Conservation (phyloP, 176 grass and related monocot genomes). For the Cenchrus americanus region DNA sequence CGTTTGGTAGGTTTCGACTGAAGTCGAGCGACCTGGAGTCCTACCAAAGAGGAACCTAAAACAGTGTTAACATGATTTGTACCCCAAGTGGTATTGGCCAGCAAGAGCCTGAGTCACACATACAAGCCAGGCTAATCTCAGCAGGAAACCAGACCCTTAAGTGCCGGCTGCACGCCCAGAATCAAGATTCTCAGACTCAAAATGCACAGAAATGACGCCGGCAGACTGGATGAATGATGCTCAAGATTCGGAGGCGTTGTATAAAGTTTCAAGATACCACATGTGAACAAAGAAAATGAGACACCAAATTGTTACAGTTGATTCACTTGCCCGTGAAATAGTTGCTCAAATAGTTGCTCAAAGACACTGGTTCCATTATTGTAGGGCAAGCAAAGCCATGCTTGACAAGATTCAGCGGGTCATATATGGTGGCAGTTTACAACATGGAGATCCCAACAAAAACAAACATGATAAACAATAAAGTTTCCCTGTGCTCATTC, state of each 20-base stretch:
- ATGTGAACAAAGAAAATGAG: neutral
- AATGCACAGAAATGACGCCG: neutral
- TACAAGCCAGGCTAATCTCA: no score
- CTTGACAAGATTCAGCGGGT: conserved; percentile 2
- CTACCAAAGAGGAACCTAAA: no score
- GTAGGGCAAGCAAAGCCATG: neutral
- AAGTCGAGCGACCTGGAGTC: no score
- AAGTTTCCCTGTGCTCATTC: neutral
- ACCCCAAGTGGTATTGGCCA: no score
- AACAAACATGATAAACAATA: conserved; percentile 24
- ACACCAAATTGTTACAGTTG: neutral
- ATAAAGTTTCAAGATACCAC: neutral
- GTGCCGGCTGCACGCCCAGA: neutral
- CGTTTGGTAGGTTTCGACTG: no score
- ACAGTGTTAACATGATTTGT: no score
- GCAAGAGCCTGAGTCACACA: no score
- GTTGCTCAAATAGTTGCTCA: conserved; percentile 27
- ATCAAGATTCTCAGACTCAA: neutral
- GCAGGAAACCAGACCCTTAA: no score
- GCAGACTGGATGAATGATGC: neutral
- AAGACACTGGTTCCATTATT: conserved; percentile 38
- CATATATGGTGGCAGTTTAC: conserved; percentile 6
- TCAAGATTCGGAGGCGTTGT: neutral
- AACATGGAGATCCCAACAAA: conserved; percentile 24
- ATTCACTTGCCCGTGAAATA: neutral